A percentile compares a stretch with the other conserved stretches of the same genome.
phyloP scores from a whole-genome alignment of 2,329 filamentous ascomycete species.

The Coniochaeta sp. region DNA sequence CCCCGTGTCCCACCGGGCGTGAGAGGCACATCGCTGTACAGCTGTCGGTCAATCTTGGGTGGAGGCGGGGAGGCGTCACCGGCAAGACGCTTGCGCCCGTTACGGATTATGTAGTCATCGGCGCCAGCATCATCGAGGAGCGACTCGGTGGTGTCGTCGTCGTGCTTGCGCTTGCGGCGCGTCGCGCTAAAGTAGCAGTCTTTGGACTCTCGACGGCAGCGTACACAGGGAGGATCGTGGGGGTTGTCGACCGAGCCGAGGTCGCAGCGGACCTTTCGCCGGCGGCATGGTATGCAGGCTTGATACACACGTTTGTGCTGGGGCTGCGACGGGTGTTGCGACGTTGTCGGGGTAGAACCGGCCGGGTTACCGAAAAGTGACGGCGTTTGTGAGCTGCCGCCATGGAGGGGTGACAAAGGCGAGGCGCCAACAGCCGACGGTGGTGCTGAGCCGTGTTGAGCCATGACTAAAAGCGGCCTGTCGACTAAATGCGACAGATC shows the following conservation, averaged over 20 bases:
- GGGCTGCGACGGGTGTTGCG: slow-evolving; percentile 7
- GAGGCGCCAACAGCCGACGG: not conserved
- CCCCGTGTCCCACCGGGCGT: slow-evolving; percentile 61
- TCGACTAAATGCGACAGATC: not conserved
- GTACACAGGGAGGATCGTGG: slow-evolving; percentile 85
- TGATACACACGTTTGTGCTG: slow-evolving; percentile 58
- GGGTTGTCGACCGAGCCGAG: slow-evolving; percentile 82
- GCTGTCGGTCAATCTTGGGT: slow-evolving; percentile 32
- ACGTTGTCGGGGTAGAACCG: slow-evolving; percentile 8
- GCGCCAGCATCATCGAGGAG: slow-evolving; percentile 22
- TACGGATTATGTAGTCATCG: slow-evolving; percentile 64
- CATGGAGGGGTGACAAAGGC: not conserved
- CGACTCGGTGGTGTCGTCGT: slow-evolving; percentile 41
- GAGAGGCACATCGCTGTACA: slow-evolving; percentile 50
- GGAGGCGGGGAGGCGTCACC: slow-evolving; percentile 37
- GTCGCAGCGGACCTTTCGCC: slow-evolving; percentile 56
- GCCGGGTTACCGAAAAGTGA: not conserved
- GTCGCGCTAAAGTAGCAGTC: slow-evolving; percentile 97
- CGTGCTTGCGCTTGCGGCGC: slow-evolving; percentile 79
- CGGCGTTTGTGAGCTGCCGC: slow-evolving; percentile 5
- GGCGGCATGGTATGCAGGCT: slow-evolving; percentile 55
- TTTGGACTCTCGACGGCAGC: slow-evolving; percentile 91
- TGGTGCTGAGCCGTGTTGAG: not conserved
- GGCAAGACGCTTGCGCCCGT: slow-evolving; percentile 62
- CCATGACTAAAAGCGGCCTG: not conserved